Base-by-base conservation (phyloP, 768 basidiomycete genomes). In the Rhizopogon salebrosus region DNA sequence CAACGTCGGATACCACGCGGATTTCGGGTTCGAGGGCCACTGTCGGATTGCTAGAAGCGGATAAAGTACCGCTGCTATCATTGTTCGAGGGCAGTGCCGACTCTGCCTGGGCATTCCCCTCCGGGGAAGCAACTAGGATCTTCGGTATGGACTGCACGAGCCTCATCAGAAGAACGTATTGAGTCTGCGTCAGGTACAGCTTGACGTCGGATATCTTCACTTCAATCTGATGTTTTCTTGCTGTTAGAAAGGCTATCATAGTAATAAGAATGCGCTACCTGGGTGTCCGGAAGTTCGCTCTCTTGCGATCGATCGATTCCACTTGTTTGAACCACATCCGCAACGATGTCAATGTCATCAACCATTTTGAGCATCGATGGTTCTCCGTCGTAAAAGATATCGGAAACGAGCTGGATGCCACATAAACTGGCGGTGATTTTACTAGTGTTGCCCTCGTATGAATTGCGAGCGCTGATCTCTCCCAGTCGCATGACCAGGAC, bases 341-440 rank as follows among this genome's bases (percentile, higher is more conserved):
- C 80, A 4, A 71, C 72, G 54, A 98, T 77, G 54, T 87, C 76
- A 42, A 97, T 93, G 62, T 95, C 89, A 58, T 97, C 92, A 31
- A 99, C 87, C 60, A 99, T 92, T 68, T 91, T 93, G 53, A 98
- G 75, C 1, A 68, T 72, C 16, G 80, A 77, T 11, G 73, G 56
- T 55, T 76, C 61, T 40, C 73, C 77, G 13, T 76, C 74, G 37
- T 76, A 70, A 57, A 78, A 71, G 38, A 89, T 70, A 37, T 77
- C 80, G 18, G 94, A 95, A 13, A 86, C 76, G 26, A 98, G 78
- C 60, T 89, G 89, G 29, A 98, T 85, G 14, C 94, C 93, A 37
- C 74, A 77, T 36, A 99, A 77, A 57, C 85, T 85, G 16, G 95
- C 95, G 4, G 74, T 72, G 43, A 84, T 87, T 49, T 75, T 85